These are phyloP conservation scores for Phytopythium sindhum DNA, from an alignment of 352 stramenopile species.

Conservation along the genomic window DNA sequence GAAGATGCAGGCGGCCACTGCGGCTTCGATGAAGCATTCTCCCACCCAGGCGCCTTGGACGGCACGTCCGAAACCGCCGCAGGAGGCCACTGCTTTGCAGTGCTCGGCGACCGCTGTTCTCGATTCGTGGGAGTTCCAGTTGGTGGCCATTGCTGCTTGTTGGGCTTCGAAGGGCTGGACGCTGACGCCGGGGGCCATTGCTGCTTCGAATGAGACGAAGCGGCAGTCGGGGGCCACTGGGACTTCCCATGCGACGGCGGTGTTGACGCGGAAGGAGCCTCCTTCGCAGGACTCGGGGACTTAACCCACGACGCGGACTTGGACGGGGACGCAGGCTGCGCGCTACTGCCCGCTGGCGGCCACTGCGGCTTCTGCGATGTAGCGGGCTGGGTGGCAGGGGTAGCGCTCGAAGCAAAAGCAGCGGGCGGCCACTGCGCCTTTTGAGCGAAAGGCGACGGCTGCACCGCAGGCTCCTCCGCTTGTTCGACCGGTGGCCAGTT, in stretches of 20 bases:
- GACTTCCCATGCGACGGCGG: constrained; percentile 13
- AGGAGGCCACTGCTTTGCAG: not conserved
- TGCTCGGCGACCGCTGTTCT: not conserved
- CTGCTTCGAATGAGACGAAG: constrained; percentile 8
- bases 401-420: constrained; percentile 5
- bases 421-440: constrained; percentile 56
- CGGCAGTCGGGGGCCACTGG: constrained; percentile 17
- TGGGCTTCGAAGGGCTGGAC: not conserved
- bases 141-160: constrained; percentile 6
- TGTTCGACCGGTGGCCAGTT: constrained; percentile 11
- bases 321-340: not conserved
- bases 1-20: constrained; percentile 38
- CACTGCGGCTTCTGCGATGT: constrained; percentile 23
- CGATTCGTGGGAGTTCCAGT: not conserved
- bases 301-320: not conserved
- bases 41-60: constrained; percentile 2
- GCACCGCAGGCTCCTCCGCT: constrained; percentile 11
- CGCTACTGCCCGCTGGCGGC: constrained; percentile 13
- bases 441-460: constrained; percentile 31
- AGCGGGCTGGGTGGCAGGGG: constrained; percentile 10
- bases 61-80: not conserved
- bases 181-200: constrained; percentile 16
- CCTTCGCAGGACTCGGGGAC: constrained; percentile 13
- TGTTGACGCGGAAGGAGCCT: constrained; percentile 5
- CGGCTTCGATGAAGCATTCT: constrained; percentile 13